Evolutionary conservation across 2,329 filamentous ascomycete species (phyloP).

Genomic region (Balansia obtecta): DNA sequence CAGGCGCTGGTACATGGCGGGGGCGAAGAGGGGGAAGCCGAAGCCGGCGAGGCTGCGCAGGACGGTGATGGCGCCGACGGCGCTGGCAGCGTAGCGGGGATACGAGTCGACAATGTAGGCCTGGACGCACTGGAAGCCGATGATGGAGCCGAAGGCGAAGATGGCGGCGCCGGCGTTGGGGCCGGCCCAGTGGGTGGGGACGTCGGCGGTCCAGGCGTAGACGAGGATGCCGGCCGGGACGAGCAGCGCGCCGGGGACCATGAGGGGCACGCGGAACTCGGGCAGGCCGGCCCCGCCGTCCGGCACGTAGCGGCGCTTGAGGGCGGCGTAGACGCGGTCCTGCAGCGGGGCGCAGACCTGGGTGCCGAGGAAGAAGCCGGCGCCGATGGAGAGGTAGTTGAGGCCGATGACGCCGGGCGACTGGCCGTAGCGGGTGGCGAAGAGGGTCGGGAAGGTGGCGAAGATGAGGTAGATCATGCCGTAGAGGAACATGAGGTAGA

Average conservation of each 20-base stretch:
- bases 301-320: slow-evolving; percentile 26
- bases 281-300: slow-evolving; percentile 24
- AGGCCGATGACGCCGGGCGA: slow-evolving; percentile 31
- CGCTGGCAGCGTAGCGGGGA: slow-evolving; percentile 32
- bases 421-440: slow-evolving; percentile 46
- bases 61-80: slow-evolving; percentile 30
- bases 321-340: slow-evolving; percentile 30
- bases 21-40: slow-evolving; percentile 38
- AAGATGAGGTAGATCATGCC: slow-evolving; percentile 46
- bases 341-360: slow-evolving; percentile 29
- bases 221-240: slow-evolving; percentile 31
- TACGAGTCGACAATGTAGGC: slow-evolving; percentile 35
- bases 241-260: slow-evolving; percentile 27
- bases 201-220: slow-evolving; percentile 33
- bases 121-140: slow-evolving; percentile 32
- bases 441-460: slow-evolving; percentile 39
- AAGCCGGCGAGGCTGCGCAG: slow-evolving; percentile 36
- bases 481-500: slow-evolving; percentile 55
- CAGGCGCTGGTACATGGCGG: slow-evolving; percentile 28
- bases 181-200: slow-evolving; percentile 30
- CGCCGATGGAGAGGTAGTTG: slow-evolving; percentile 18
- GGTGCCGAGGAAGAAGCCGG: slow-evolving; percentile 19
- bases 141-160: slow-evolving; percentile 25
- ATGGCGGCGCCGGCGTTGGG: slow-evolving; percentile 31
- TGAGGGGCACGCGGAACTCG: slow-evolving; percentile 31